Evolutionary conservation across 176 grass and related monocot species (phyloP).

Genomic region (Melocanna baccifera): DNA sequence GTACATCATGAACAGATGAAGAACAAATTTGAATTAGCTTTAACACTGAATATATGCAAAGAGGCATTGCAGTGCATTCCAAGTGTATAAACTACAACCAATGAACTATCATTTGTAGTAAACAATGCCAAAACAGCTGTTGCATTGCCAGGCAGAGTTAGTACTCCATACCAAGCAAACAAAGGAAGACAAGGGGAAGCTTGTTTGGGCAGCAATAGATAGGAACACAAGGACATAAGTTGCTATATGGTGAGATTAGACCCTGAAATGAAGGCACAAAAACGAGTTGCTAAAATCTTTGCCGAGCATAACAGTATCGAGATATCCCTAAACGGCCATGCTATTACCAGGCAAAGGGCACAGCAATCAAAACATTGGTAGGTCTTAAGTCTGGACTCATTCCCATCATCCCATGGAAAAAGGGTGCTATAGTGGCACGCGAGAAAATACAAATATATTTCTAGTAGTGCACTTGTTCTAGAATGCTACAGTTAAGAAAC

Average conservation of each 20-base stretch:
- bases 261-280: neutral
- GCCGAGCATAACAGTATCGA: neutral
- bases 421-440: neutral
- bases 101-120: neutral
- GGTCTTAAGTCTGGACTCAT: neutral
- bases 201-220: neutral
- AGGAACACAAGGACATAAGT: neutral
- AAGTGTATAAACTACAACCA: neutral
- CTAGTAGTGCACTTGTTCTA: neutral
- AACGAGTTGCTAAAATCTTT: neutral
- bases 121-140: neutral
- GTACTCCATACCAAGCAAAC: neutral
- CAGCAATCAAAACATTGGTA: neutral
- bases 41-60: neutral
- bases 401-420: neutral
- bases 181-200: neutral
- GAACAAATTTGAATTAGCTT: neutral
- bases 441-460: neutral
- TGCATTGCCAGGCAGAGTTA: neutral
- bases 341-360: neutral
- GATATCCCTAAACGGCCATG: neutral
- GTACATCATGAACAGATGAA: neutral
- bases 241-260: neutral
- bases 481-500: neutral
- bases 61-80: neutral